Conservation (phyloP, 2,329 filamentous ascomycete species). For the Pseudogymnoascus sp. region DNA sequence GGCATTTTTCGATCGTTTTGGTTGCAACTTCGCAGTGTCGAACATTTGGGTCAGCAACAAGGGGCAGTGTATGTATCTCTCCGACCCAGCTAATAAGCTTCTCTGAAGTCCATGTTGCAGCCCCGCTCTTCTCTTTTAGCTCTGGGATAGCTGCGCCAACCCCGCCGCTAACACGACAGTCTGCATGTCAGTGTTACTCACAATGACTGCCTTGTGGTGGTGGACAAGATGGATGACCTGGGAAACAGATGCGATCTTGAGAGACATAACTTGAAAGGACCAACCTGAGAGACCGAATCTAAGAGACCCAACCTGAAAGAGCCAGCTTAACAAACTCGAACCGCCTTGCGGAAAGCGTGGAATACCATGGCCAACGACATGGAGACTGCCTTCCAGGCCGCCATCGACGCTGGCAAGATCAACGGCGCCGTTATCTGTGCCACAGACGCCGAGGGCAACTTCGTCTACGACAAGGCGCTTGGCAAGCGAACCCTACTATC, state of each 20-base stretch:
- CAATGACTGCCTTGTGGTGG: not conserved
- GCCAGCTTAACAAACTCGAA: not conserved
- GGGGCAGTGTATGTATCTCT: no score
- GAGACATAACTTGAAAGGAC: no score
- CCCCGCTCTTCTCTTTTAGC: not conserved
- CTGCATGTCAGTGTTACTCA: not conserved
- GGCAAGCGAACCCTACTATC: constrained; percentile 38
- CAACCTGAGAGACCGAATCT: not conserved
- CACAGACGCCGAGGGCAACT: constrained; percentile 34
- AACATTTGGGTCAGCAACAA: no score
- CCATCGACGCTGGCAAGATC: constrained; percentile 40
- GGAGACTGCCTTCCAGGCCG: constrained; percentile 35
- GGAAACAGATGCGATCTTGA: not conserved
- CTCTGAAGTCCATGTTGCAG: not conserved
- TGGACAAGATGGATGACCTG: not conserved
- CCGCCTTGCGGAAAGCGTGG: not conserved
- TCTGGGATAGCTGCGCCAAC: not conserved
- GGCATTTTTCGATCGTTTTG: not conserved
- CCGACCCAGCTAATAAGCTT: not conserved
- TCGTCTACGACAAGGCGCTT: constrained; percentile 36
- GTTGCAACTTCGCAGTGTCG: no score
- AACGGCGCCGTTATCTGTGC: constrained; percentile 40
- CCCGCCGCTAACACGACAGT: not conserved
- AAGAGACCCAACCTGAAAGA: not conserved
- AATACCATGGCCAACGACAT: constrained; percentile 26